These are phyloP conservation scores for Phytophthora pluvialis DNA, from an alignment of 352 stramenopile genomes.

Conservation along the genomic window DNA sequence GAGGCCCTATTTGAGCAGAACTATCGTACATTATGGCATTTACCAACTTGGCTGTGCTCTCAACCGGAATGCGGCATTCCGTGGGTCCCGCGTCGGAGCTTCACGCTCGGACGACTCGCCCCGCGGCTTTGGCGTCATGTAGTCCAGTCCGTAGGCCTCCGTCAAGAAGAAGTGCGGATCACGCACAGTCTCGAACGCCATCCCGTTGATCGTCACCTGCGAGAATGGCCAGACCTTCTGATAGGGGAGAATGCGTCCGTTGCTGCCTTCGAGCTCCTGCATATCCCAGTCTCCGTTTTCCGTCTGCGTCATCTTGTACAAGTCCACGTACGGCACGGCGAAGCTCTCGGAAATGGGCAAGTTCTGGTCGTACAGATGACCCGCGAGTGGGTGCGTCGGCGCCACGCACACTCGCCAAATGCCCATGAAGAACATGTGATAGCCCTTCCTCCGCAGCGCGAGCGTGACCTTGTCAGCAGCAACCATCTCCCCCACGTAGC, in stretches of 20 bases:
- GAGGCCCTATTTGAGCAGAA: no score
- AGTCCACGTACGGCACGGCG: constrained; percentile 38
- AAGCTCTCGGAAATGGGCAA: constrained; percentile 19
- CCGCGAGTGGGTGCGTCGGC: constrained; percentile 38
- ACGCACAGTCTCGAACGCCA: constrained; percentile 37
- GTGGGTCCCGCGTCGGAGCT: not conserved
- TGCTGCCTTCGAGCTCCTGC: constrained; percentile 27
- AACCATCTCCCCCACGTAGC: constrained; percentile 29
- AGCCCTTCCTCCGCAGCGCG: constrained; percentile 40
- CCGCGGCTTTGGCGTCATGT: constrained; percentile 33
- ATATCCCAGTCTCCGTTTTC: constrained; percentile 17
- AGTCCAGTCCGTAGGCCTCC: constrained; percentile 36
- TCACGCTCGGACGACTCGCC: constrained; percentile 1
- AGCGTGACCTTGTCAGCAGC: constrained; percentile 13
- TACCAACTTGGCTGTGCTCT: not conserved
- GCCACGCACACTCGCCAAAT: constrained; percentile 48
- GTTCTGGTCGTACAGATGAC: constrained; percentile 41
- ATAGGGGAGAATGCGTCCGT: constrained; percentile 12
- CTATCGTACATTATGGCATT: not conserved
- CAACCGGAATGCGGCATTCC: not conserved
- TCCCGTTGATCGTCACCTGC: constrained; percentile 33
- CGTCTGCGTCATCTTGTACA: constrained; percentile 37
- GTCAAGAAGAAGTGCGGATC: constrained; percentile 43
- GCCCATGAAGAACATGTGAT: constrained; percentile 46
- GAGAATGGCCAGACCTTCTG: constrained; percentile 32